Evolutionary conservation across 495 filamentous ascomycete genomes (phyloP), one percentile per base, ranked within the genome.

Genomic region (Daldinia loculata): DNA sequence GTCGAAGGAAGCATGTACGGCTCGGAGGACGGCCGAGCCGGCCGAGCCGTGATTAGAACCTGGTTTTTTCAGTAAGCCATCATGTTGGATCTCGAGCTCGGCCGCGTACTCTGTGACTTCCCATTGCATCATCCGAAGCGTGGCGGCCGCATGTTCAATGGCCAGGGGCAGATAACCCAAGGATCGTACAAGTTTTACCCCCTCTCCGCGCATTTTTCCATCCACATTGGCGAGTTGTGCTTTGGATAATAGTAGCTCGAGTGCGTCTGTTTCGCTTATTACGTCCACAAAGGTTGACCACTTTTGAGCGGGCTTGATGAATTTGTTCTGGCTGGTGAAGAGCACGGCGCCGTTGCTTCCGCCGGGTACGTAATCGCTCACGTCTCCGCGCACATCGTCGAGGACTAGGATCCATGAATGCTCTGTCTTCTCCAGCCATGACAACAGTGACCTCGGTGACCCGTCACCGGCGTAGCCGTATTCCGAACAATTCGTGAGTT

Each of bases 1-100:
- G 6, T 58, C 56, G 36, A 58, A 58, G 22, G 56, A 58, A 3
- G 56, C 56, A n/a, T 58, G 56, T n/a, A 58, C 56, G 1, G 19
- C 56, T n/a, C 22, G 19, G 36, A 17, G 56, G 34, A 41, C 34
- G 34, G 6, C 0, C 22, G 56, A 58, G 19, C 12, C 34, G 34
- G 6, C 0, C 22, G 56, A 58, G 19, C 12, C 56, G 19, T 0
- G 9, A 12, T 58, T 6, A 27, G 0, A 17, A 58, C 14, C 56
- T 58, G 56, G 9, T 43, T 41, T 41, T 1, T 41, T 58, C 6
- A 58, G 56, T 41, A 58, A 58, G 5, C 17, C 22, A 22, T 58
- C 14, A 41, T 19, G 11, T 5, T 41, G 32, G 11, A 0, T 34
- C 12, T 58, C 34, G 56, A 58, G 34, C 12, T n/a, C 22, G 6